A percentile compares a stretch with the other conserved stretches of the same genome.
Evolutionary conservation across 257 asterid species (phyloP).

Genomic region (Datura wrightii): DNA sequence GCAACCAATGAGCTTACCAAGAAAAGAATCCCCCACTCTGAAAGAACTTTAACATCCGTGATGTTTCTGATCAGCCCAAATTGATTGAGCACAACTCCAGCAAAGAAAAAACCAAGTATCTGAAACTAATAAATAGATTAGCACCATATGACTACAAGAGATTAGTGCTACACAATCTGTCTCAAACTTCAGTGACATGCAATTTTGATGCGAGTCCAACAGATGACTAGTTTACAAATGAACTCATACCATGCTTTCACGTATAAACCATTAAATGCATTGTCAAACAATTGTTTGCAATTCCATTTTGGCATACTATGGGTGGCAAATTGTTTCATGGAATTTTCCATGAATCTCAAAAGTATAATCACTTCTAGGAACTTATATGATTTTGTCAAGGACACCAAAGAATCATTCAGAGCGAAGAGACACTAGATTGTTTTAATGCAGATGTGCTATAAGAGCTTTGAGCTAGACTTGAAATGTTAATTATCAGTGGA

Average conservation of each 20-base stretch:
- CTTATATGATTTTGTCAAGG: conserved; percentile 20
- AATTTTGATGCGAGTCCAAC: conserved; percentile 21
- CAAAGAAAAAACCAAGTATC: conserved; percentile 99
- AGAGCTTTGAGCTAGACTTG: conserved; percentile 1
- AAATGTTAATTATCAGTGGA: conserved; percentile 11
- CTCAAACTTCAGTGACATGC: conserved; percentile 1
- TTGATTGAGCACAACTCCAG: conserved; percentile 96
- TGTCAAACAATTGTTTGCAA: not conserved
- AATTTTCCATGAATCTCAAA: not conserved
- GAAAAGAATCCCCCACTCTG: conserved; percentile 99
- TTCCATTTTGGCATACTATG: not conserved
- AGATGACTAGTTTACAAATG: conserved; percentile 5
- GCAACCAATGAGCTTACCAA: conserved; percentile 62
- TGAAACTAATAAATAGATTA: conserved; percentile 53
- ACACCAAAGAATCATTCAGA: conserved; percentile 1
- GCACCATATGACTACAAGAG: conserved; percentile 34
- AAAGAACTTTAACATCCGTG: conserved; percentile 88
- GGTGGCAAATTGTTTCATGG: not conserved
- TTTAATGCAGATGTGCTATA: conserved; percentile 14
- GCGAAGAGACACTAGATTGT: not conserved
- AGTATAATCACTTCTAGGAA: conserved; percentile 14
- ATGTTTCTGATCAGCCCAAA: conserved; percentile 89
- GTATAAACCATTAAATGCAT: conserved; percentile 8
- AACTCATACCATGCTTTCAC: not conserved
- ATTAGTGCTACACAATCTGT: not conserved